Base-by-base conservation (phyloP, 176 grass and related monocot genomes). In the Tuctoria greenei region DNA sequence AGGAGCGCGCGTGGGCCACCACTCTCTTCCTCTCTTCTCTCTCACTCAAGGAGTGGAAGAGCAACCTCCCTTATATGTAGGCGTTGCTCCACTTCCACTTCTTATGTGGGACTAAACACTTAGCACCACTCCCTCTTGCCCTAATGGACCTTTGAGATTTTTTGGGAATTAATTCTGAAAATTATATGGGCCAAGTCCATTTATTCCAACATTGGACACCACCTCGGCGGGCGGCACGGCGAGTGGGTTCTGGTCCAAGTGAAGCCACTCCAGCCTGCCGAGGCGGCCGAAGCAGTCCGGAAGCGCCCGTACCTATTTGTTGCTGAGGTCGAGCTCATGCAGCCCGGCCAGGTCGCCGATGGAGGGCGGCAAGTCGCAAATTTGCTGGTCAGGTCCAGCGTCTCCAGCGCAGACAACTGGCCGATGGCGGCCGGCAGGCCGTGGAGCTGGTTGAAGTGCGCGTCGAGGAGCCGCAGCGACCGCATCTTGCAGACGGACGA, bases 271-370 rank as follows among this genome's bases (percentile, higher is more conserved):
- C 4, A 98, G 74, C 35, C 80, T 75, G 10, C 72, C 78, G 1
- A 94, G 84, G 18, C 78, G 81, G 35, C 89, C 84, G 72, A 98
- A 98, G 46, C 66, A 92, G 77, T 87, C 86, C n/a, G 91, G 91
- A 34, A 98, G 79, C 20, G 52, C 72, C 46, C 69, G 95, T 36
- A 92, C 92, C 79, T 98, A 84, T 85, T 94, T 98, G 82, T 98
- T 94, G 89, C 91, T 98, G 61, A 98, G 86, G 81, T 98, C 91
- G 41, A 98, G 86, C 20, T 98, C 88, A 46, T 44, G 93, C 8
- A 98, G 85, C 34, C 79, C 78, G 6, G 83, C 63, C 15, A 98
- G 75, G 84, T 98, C 87, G 3, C 91, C 82, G 59, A 94, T 77
- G 27, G 82, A 84, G 1, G 72, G 39, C 69, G 91, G 89, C 50